phyloP scores from a whole-genome alignment of 2,329 filamentous ascomycete genomes.

The Hymenoscyphus fructigenus region DNA sequence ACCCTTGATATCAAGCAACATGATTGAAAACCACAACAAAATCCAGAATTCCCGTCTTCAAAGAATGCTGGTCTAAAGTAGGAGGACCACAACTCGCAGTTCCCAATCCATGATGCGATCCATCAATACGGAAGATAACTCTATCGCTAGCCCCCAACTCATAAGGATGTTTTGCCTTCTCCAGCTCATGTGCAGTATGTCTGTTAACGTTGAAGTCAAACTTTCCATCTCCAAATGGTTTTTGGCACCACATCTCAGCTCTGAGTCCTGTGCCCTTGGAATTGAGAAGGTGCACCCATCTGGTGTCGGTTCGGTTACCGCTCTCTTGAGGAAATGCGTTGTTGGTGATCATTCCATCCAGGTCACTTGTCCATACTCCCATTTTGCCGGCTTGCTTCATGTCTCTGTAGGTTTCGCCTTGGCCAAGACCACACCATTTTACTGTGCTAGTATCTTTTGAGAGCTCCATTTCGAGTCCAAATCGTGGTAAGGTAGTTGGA shows the following conservation, averaged over 20 bases:
- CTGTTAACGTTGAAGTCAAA: slow-evolving; percentile 53
- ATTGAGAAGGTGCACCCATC: slow-evolving; percentile 50
- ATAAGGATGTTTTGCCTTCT: slow-evolving; percentile 61
- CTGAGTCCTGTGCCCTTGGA: slow-evolving; percentile 30
- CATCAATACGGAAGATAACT: slow-evolving; percentile 44
- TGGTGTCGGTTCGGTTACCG: slow-evolving; percentile 60
- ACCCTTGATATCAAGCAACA: background rate
- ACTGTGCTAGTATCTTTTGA: slow-evolving; percentile 45
- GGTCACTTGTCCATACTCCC: slow-evolving; percentile 49
- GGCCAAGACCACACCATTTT: slow-evolving; percentile 66
- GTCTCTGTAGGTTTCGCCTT: slow-evolving; percentile 67
- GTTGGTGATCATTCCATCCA: slow-evolving; percentile 54
- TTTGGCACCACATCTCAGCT: background rate
- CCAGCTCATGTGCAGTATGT: slow-evolving; percentile 45
- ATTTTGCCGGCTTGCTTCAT: slow-evolving; percentile 60
- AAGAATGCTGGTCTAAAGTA: slow-evolving; percentile 14
- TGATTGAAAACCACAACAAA: slow-evolving; percentile 11
- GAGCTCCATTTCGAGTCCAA: slow-evolving; percentile 59
- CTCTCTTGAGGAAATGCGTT: slow-evolving; percentile 71
- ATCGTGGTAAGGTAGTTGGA: slow-evolving; percentile 57
- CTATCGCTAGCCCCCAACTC: slow-evolving; percentile 54
- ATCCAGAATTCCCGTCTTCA: slow-evolving; percentile 9
- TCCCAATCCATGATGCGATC: slow-evolving; percentile 48
- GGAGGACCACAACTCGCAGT: slow-evolving; percentile 47
- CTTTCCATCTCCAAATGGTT: slow-evolving; percentile 28